These are phyloP conservation scores for Rhododendron mucronatum DNA, from an alignment of 148 eudicot genomes.

Conservation along the genomic window DNA sequence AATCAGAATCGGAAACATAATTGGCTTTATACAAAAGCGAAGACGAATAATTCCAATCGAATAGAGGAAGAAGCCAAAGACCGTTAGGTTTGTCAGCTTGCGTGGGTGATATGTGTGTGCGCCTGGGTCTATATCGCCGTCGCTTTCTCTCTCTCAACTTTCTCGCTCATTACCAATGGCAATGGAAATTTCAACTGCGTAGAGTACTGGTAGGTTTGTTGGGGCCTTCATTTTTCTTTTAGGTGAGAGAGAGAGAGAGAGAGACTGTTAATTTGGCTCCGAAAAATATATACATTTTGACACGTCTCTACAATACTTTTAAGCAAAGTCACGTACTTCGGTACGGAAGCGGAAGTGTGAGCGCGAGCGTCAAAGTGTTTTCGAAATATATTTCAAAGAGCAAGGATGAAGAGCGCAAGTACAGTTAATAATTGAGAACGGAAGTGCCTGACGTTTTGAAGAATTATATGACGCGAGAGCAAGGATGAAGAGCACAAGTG, in stretches of 20 bases:
- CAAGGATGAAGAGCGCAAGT: too few species aligned
- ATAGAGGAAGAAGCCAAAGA: background rate
- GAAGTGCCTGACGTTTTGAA: too few species aligned
- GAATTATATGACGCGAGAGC: too few species aligned
- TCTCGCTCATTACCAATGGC: background rate
- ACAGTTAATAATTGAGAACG: too few species aligned
- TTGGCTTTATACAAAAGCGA: background rate
- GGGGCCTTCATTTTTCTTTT: background rate
- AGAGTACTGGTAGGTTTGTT: background rate
- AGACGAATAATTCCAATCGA: background rate
- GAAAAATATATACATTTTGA: background rate
- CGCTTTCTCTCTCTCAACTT: background rate
- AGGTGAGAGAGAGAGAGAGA: background rate
- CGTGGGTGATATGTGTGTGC: background rate
- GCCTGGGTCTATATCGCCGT: background rate
- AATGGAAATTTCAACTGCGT: background rate
- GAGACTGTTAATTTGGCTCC: background rate
- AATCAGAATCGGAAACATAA: background rate
- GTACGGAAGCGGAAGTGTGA: background rate
- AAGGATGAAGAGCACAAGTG: too few species aligned
- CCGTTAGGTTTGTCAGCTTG: slow-evolving; percentile 7
- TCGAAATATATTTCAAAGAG: too few species aligned
- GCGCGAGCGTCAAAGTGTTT: background rate
- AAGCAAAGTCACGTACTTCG: background rate
- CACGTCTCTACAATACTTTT: background rate